A percentile compares a stretch with the other conserved stretches of the same genome.
Conservation (phyloP, 768 basidiomycete genomes). For the Tulasnella sp. region DNA sequence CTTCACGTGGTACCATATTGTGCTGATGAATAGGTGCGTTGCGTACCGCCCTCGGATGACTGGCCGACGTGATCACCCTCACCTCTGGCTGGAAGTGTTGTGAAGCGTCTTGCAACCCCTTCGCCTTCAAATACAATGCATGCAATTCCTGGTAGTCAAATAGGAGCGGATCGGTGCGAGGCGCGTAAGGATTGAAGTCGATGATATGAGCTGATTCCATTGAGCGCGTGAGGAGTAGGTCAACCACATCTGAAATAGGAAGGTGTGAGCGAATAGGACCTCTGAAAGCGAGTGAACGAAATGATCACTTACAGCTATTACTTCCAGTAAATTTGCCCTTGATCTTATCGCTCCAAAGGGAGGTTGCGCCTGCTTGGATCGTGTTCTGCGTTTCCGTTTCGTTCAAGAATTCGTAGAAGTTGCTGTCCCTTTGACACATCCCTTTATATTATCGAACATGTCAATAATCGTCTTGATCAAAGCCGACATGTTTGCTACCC, state of each 20-base stretch:
- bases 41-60: constrained; percentile 55
- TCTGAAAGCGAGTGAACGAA: neutral
- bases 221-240: constrained; percentile 78
- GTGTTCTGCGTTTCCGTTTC: constrained; percentile 42
- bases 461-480: neutral
- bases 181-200: constrained; percentile 85
- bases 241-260: constrained; percentile 50
- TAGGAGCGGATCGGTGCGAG: constrained; percentile 76
- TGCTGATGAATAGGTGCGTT: constrained; percentile 70
- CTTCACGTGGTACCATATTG: constrained; percentile 89
- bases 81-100: constrained; percentile 33
- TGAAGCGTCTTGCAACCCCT: constrained; percentile 12
- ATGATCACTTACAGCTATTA: constrained; percentile 49
- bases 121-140: constrained; percentile 25
- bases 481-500: constrained; percentile 37
- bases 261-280: neutral
- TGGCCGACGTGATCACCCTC: constrained; percentile 59
- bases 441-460: constrained; percentile 34
- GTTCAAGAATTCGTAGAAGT: constrained; percentile 80
- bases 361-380: constrained; percentile 41
- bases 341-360: constrained; percentile 64
- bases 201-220: constrained; percentile 65
- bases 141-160: constrained; percentile 74
- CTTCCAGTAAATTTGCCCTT: constrained; percentile 45
- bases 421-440: constrained; percentile 78